Evolutionary conservation across 2,329 filamentous ascomycete genomes (phyloP).

Genomic region (Trichophyton schoenleinii): DNA sequence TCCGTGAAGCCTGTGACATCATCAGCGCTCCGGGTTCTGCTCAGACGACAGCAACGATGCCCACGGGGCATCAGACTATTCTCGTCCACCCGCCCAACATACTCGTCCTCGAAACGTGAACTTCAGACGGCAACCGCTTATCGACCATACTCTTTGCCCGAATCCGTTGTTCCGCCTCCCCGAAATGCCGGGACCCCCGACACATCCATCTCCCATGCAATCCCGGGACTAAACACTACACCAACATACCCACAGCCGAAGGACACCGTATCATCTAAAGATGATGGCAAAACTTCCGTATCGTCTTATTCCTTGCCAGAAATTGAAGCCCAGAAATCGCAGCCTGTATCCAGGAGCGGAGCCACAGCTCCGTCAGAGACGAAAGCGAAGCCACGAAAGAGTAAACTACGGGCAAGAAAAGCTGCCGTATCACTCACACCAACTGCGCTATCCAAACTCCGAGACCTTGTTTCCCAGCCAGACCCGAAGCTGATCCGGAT

Average conservation of each 20-base stretch:
- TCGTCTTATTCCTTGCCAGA: constrained; percentile 44
- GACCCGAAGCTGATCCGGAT: constrained; percentile 89
- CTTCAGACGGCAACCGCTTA: constrained; percentile 56
- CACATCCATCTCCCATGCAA: constrained; percentile 46
- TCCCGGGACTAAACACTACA: constrained; percentile 37
- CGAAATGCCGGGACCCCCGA: constrained; percentile 48
- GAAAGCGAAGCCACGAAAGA: constrained; percentile 45
- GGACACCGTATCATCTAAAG: not conserved
- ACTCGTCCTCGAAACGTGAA: constrained; percentile 44
- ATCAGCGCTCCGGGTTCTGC: constrained; percentile 31
- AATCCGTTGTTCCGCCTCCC: constrained; percentile 41
- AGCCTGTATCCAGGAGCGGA: constrained; percentile 29
- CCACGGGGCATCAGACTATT: constrained; percentile 34
- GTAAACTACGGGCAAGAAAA: constrained; percentile 68
- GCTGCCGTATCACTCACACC: constrained; percentile 80
- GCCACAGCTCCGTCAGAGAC: constrained; percentile 22
- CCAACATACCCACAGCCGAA: constrained; percentile 28
- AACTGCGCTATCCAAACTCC: constrained; percentile 65
- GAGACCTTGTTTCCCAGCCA: constrained; percentile 64
- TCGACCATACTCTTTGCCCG: constrained; percentile 46
- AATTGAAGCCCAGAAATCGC: constrained; percentile 54
- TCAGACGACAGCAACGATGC: constrained; percentile 20
- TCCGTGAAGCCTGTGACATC: constrained; percentile 35
- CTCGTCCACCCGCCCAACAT: constrained; percentile 33
- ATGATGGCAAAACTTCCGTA: constrained; percentile 18